Base-by-base conservation (phyloP, 495 filamentous ascomycete genomes). In the Thozetella sp. region DNA sequence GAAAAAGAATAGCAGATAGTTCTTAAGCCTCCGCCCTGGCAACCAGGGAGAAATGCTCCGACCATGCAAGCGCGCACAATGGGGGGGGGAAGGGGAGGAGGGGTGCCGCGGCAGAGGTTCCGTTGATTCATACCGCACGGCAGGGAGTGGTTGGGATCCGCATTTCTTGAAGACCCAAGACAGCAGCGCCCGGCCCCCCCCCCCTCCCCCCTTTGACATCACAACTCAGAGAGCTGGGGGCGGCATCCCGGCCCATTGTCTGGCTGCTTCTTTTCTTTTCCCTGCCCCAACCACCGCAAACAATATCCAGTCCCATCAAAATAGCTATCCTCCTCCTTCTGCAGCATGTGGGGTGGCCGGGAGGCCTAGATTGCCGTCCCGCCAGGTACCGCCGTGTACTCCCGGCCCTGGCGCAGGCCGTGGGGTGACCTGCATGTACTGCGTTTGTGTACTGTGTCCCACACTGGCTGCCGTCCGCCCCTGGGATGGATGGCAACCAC, bases 21-120 rank as follows among this genome's bases (percentile, higher is more conserved):
- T 9, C 30, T 17, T 17, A 6, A 6, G 30, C 17, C 30, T 37
- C 30, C 6, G 9, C 17, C 43, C n/a, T 48, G 4, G 10, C 43
- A 20, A 48, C 43, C 43, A 48, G 43, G 43, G 43, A 11, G 43
- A 48, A 48, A 48, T 48, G 43, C 43, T 48, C 43, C 43, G 43
- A 13, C 43, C 43, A 20, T 48, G n/a, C 10, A 48, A 17, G 30
- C 9, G 30, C 17, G 30, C 9, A 37, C 9, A 37, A 37, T 17
- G 30, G 30, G 30, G 17, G 30, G 30, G 17, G 30, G 30, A 17
- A 37, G 9, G n/a, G 3, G n/a, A 4, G n/a, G 10, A 4, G n/a
- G 43, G 6, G n/a, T 20, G 43, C 43, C 43, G 43, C 43, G 43
- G 9, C 9, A 48, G 43, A 9, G 43, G n/a, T 6, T 3, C 10